phyloP scores from a whole-genome alignment of 2,329 filamentous ascomycete species.

The Aphanoascus verrucosus region DNA sequence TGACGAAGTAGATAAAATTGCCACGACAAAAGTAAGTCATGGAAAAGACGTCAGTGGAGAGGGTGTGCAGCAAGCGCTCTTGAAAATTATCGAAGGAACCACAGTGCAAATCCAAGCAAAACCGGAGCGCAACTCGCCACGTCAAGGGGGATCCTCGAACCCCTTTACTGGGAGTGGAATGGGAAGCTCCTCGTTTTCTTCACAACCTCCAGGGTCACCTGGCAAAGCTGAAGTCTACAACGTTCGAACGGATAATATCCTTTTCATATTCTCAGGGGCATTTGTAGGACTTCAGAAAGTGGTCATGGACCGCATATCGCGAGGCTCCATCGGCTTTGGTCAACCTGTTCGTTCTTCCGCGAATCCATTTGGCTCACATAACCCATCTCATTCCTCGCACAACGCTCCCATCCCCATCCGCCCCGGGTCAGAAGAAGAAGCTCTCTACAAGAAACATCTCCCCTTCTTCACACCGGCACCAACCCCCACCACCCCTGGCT shows the following conservation, averaged over 20 bases:
- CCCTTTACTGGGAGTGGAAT: slow-evolving; percentile 22
- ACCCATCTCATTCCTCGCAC: slow-evolving; percentile 17
- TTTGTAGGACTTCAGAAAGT: slow-evolving; percentile 88
- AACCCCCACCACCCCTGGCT: slow-evolving; percentile 22
- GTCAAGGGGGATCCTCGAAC: slow-evolving; percentile 29
- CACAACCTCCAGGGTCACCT: slow-evolving; percentile 12
- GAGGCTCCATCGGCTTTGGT: slow-evolving; percentile 81
- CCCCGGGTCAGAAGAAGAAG: slow-evolving; percentile 56
- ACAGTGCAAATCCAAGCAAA: slow-evolving; percentile 89
- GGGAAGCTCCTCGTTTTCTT: slow-evolving; percentile 17
- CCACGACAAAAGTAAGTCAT: slow-evolving; percentile 72
- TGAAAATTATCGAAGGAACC: slow-evolving; percentile 94
- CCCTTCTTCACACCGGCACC: slow-evolving; percentile 51
- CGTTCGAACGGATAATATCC: slow-evolving; percentile 87
- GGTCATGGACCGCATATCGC: slow-evolving; percentile 75
- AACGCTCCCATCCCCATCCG: slow-evolving; percentile 40
- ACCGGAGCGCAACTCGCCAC: slow-evolving; percentile 36
- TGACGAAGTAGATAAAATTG: slow-evolving; percentile 96
- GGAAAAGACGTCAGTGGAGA: slow-evolving; percentile 92
- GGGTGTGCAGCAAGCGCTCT: slow-evolving; percentile 86
- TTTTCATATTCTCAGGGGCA: slow-evolving; percentile 93
- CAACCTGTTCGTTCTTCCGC: slow-evolving; percentile 57
- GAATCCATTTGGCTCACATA: slow-evolving; percentile 21
- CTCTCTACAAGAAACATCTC: slow-evolving; percentile 48
- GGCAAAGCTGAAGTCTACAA: slow-evolving; percentile 53